Percentiles rank a stretch among this genome's conserved stretches.
phyloP scores from a whole-genome alignment of 495 filamentous ascomycete species.

The Penicillium egyptiacum region DNA sequence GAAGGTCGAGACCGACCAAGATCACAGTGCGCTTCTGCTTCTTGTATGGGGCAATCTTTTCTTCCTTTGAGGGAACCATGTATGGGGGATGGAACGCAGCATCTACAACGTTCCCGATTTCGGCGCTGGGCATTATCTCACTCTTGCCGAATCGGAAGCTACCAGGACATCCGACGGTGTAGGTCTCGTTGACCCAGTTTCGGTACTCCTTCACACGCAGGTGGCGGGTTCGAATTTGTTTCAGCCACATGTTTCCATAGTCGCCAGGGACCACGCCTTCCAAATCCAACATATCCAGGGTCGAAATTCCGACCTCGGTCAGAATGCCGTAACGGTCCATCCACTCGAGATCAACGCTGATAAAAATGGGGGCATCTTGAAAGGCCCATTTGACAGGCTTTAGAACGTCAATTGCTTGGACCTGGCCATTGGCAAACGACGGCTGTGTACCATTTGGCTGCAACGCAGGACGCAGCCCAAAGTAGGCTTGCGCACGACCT shows the following conservation, averaged over 20 bases:
- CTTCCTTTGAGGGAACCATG: constrained; percentile 1
- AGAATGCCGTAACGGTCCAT: constrained; percentile 66
- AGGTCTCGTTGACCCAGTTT: constrained; percentile 61
- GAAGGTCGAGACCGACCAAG: constrained; percentile 75
- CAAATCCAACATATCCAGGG: constrained; percentile 69
- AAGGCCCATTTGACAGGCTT: constrained; percentile 47
- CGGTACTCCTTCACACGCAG: constrained; percentile 71
- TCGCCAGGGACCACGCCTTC: constrained; percentile 55
- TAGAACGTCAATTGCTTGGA: constrained; percentile 35
- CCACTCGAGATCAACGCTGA: constrained; percentile 79
- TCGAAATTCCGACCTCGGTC: constrained; percentile 85
- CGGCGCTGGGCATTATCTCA: constrained; percentile 42
- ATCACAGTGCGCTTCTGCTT: constrained; percentile 58
- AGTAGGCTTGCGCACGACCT: constrained; percentile 6
- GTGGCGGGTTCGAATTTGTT: constrained; percentile 66
- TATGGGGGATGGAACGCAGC: constrained; percentile 53
- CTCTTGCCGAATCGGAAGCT: constrained; percentile 71
- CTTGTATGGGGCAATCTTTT: constrained; percentile 4
- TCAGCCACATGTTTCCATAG: constrained; percentile 61
- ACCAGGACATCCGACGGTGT: constrained; percentile 68
- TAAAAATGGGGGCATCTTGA: constrained; percentile 61
- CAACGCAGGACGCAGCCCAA: constrained; percentile 15
- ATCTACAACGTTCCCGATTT: constrained; percentile 44
- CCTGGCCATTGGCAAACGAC: constrained; percentile 3
- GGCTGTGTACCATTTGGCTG: not conserved